These are phyloP conservation scores for Pestalotiopsis sp. DNA, from an alignment of 2,329 filamentous ascomycete species.

Conservation along the genomic window DNA sequence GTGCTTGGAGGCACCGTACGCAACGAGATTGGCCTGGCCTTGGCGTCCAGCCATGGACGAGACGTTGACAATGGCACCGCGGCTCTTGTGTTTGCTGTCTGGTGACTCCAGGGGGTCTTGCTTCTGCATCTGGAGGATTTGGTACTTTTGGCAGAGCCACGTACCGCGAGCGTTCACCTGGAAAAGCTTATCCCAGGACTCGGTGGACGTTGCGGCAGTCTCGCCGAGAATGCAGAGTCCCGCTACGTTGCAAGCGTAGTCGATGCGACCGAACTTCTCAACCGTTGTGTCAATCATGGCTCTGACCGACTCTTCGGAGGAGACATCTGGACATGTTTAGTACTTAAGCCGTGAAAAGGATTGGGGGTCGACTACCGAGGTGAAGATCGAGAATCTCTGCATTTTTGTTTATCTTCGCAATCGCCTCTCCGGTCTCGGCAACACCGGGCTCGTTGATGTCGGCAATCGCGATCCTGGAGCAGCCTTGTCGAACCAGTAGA, in stretches of 20 bases:
- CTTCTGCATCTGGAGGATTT: background rate
- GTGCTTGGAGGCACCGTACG: background rate
- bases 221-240: background rate
- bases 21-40: background rate
- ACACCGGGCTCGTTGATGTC: background rate
- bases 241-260: background rate
- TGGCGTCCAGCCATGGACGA: background rate
- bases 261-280: background rate
- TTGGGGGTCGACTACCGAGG: background rate
- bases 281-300: background rate
- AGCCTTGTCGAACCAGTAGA: background rate
- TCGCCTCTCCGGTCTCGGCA: background rate
- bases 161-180: background rate
- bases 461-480: background rate
- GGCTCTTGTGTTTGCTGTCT: background rate
- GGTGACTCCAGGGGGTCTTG: background rate
- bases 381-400: background rate
- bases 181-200: background rate
- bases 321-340: background rate
- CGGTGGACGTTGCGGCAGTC: background rate
- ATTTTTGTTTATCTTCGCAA: background rate
- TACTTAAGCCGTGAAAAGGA: background rate
- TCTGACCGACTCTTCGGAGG: background rate
- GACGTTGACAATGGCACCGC: background rate
- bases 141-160: background rate